phyloP scores from a whole-genome alignment of 2,329 filamentous ascomycete species.

The Neophaeococcomyces mojaviensis region DNA sequence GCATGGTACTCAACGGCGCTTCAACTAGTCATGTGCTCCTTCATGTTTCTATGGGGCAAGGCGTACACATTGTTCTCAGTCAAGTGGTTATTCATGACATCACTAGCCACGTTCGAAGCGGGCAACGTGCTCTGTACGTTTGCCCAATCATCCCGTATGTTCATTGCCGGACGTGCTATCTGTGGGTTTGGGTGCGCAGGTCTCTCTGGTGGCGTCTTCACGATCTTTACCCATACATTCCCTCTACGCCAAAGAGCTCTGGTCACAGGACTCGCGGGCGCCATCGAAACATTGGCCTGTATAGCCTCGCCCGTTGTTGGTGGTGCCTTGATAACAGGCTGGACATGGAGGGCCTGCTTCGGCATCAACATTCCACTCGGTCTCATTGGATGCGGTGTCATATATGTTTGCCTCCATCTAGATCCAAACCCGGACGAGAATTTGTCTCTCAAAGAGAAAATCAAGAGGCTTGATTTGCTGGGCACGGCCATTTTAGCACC shows the following conservation, averaged over 20 bases:
- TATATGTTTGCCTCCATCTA: not conserved
- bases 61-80: constrained; percentile 38
- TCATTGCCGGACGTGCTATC: constrained; percentile 27
- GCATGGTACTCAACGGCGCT: not conserved
- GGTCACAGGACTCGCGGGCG: constrained; percentile 22
- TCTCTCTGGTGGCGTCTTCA: constrained; percentile 17
- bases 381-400: not conserved
- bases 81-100: constrained; percentile 41
- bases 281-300: constrained; percentile 24
- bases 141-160: constrained; percentile 22
- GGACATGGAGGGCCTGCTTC: constrained; percentile 32
- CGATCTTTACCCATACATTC: constrained; percentile 15
- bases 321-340: constrained; percentile 29
- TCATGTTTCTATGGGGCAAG: constrained; percentile 40
- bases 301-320: constrained; percentile 29
- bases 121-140: constrained; percentile 41
- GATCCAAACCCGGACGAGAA: too few species aligned
- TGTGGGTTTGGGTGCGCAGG: constrained; percentile 24
- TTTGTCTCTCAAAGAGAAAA: too few species aligned
- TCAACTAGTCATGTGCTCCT: constrained; percentile 33
- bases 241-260: constrained; percentile 26
- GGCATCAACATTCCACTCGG: constrained; percentile 39
- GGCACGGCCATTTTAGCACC: constrained; percentile 39
- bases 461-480: constrained; percentile 31
- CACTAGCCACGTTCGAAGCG: constrained; percentile 43